These are phyloP conservation scores for Penicillium sp. DNA, from an alignment of 2,329 filamentous ascomycete species.

Conservation along the genomic window DNA sequence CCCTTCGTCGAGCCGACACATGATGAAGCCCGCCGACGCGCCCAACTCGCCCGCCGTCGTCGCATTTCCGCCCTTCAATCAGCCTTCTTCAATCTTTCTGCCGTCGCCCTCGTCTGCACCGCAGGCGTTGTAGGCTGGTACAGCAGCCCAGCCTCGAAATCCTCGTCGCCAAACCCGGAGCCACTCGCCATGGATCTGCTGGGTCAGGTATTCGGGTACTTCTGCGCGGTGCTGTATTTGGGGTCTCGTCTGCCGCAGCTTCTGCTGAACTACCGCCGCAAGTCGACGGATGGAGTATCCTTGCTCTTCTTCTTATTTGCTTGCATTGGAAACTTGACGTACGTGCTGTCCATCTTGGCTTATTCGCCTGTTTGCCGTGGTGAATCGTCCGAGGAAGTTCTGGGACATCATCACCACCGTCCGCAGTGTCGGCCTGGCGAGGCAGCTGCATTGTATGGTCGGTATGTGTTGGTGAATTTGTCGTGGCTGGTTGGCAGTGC, in stretches of 20 bases:
- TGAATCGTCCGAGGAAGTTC: conserved; percentile 21
- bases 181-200: conserved; percentile 65
- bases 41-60: conserved; percentile 17
- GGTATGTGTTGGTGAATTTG: conserved; percentile 83
- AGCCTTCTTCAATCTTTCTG: conserved; percentile 67
- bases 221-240: conserved; percentile 85
- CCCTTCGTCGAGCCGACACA: conserved; percentile 61
- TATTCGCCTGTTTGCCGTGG: conserved; percentile 69
- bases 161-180: conserved; percentile 20
- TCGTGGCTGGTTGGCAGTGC: conserved; percentile 88
- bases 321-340: conserved; percentile 90
- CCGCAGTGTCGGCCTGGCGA: conserved; percentile 62
- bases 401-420: conserved; percentile 11
- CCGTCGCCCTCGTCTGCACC: conserved; percentile 74
- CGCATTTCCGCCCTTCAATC: conserved; percentile 44
- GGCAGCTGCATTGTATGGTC: conserved; percentile 62
- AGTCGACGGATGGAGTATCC: conserved; percentile 88
- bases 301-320: conserved; percentile 96
- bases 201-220: conserved; percentile 89
- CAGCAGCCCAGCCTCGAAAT: conserved; percentile 52
- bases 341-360: conserved; percentile 85
- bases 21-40: conserved; percentile 28
- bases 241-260: conserved; percentile 86
- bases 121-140: conserved; percentile 86
- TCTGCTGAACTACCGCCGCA: conserved; percentile 84